Base-by-base conservation (phyloP, 495 filamentous ascomycete genomes). In the Penicillium simplicissimum region DNA sequence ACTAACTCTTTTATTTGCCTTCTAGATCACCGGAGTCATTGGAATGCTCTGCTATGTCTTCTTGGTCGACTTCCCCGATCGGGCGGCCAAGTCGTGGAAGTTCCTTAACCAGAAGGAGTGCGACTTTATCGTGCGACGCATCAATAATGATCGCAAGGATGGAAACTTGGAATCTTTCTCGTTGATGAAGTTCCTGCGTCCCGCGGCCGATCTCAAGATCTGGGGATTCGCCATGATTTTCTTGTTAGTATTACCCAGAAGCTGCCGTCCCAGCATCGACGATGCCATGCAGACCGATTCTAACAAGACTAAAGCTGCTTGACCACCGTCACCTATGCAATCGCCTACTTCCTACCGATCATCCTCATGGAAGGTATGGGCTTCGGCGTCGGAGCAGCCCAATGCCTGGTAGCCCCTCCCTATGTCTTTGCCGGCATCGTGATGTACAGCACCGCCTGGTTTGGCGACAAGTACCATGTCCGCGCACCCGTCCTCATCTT, bases 281-380 rank as follows among this genome's bases (percentile, higher is more conserved):
- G 3, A 21, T 13, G 1, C n/a, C 21, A 31, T 31, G n/a, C 42
- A 48, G 25, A 52, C 9, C 8, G 8, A n/a, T n/a, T n/a, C 35
- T 52, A 52, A 37, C 57, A 54, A 25, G 23, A 11, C 42, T 17
- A 36, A 54, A 74, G 74, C 71, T 82, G 76, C 69, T 76, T 78
- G 21, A 86, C 85, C 8, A 87, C 85, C 17, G 77, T 83, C 60
- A 78, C 83, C 23, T 88, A 89, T 66, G 82, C 86, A 13, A 84
- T 88, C 40, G 84, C 85, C 38, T 89, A 87, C 74, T 89, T 89
- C 75, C 71, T 90, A 15, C 87, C 87, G 28, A 81, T 88, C 65
- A 89, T 89, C 68, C 81, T 89, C 14, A 60, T 67, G 6, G 65
- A 69, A 2, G 82, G 81, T 55, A 83, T 90, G 81, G 81, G 81